Percentiles rank a stretch among this genome's conserved stretches.
phyloP scores from a whole-genome alignment of 176 grass and related monocot genomes.

The Oryza glaberrima region DNA sequence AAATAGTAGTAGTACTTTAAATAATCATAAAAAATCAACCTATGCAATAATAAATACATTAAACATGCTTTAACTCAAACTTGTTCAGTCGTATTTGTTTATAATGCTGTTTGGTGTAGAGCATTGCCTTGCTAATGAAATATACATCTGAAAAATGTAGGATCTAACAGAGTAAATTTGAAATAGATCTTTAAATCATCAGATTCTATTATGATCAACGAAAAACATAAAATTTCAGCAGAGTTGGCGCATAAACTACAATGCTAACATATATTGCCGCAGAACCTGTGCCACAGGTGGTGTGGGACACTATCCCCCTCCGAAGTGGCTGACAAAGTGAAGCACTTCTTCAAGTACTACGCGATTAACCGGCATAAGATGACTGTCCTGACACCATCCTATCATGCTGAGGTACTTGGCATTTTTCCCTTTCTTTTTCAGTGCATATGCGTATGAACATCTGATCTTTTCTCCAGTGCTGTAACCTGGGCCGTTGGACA shows the following conservation, averaged over 20 bases:
- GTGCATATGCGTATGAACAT: background rate
- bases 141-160: background rate
- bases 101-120: background rate
- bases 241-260: background rate
- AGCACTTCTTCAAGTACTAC: slow-evolving; percentile 97
- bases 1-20: background rate
- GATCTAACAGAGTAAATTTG: background rate
- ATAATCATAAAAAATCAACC: background rate
- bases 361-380: slow-evolving; percentile 98
- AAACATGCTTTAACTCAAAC: background rate
- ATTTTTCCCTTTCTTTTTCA: background rate
- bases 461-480: background rate
- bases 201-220: background rate
- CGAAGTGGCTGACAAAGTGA: slow-evolving; percentile 96
- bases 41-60: background rate
- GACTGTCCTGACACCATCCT: slow-evolving; percentile 96
- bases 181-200: background rate
- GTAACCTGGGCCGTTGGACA: background rate
- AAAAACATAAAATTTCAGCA: slow-evolving; percentile 10
- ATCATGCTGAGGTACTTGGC: slow-evolving; percentile 80
- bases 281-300: slow-evolving; percentile 95
- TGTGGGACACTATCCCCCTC: slow-evolving; percentile 76
- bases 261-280: slow-evolving; percentile 37
- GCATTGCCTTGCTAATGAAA: slow-evolving; percentile 1
- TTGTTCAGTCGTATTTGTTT: background rate